Conservation (phyloP, 2,329 filamentous ascomycete genomes). For the Boeremia exigua region DNA sequence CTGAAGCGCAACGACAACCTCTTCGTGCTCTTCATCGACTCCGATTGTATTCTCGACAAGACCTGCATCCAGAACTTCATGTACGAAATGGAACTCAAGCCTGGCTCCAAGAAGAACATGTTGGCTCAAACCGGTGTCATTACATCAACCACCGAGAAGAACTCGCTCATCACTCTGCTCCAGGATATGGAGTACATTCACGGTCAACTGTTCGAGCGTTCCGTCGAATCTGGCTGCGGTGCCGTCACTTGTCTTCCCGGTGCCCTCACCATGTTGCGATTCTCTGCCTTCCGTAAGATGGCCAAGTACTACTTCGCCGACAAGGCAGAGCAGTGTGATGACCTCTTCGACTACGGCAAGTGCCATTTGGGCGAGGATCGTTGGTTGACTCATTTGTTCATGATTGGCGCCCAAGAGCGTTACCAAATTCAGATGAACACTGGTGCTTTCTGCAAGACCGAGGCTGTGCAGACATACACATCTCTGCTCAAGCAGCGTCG, state of each 20-base stretch:
- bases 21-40: slow-evolving; percentile 96
- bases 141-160: slow-evolving; percentile 87
- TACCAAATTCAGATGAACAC: slow-evolving; percentile 99
- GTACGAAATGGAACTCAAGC: slow-evolving; percentile 97
- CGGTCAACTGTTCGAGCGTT: slow-evolving; percentile 93
- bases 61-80: slow-evolving; percentile 97
- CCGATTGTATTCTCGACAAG: slow-evolving; percentile 90
- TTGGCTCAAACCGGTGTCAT: slow-evolving; percentile 98
- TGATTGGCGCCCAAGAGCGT: slow-evolving; percentile 91
- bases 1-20: slow-evolving; percentile 87
- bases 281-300: slow-evolving; percentile 96
- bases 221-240: slow-evolving; percentile 92
- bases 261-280: slow-evolving; percentile 92
- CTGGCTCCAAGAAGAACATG: slow-evolving; percentile 90
- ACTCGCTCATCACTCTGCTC: slow-evolving; percentile 86
- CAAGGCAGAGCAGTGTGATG: slow-evolving; percentile 92
- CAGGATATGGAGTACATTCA: slow-evolving; percentile 99
- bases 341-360: slow-evolving; percentile 96
- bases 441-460: slow-evolving; percentile 96
- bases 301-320: slow-evolving; percentile 98
- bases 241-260: slow-evolving; percentile 94
- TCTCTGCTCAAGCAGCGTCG: slow-evolving; percentile 92
- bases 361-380: slow-evolving; percentile 94
- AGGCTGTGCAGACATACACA: slow-evolving; percentile 86
- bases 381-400: slow-evolving; percentile 97